Evolutionary conservation across 2,329 filamentous ascomycete genomes (phyloP), one percentile per base, ranked within the genome.

Genomic region (Ilyonectria robusta): DNA sequence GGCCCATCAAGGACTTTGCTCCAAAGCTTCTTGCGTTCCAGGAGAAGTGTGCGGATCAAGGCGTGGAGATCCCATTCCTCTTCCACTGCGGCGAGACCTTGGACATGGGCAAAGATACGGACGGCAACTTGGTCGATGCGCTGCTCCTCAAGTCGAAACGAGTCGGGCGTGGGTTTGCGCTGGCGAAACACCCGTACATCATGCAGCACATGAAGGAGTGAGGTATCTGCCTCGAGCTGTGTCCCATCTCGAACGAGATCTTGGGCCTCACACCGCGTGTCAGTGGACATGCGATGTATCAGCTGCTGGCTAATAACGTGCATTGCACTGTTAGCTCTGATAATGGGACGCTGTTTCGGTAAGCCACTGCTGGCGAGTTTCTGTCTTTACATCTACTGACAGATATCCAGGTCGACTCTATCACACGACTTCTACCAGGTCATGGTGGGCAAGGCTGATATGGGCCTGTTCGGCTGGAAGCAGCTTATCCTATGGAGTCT

Each of bases 81-180:
- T 92, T 93, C 81, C 91, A 93, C 74, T 90, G 90, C 0, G 91
- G 90, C 58, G 90, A 92, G 75, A 90, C 88, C 15, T 84, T 92
- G 2, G 89, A 88, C 11, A 88, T 91, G 65, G 90, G 89, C 26
- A 86, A 90, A 71, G 81, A 81, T 3, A 85, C 86, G 0, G 90
- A 92, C 68, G 84, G 89, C 67, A 92, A 92, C 72, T 84, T 93
- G 6, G 92, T 91, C 75, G 91, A 93, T 75, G 90, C 90, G 1
- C 85, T 93, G 21, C 77, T 92, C 11, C 83, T 93, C 15, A 89
- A 89, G 1, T 90, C 89, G 1, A 83, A 90, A 42, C 84, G 91
- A 31, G 91, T 93, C 46, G 91, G 91, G 0, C 90, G 92, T 68
- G 90, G 87, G 2, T 91, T 91, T 74, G 89, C 88, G 2, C 80